These are phyloP conservation scores for Cryptococcus sp. DNA, from an alignment of 1,284 basidiomycete genomes.

Conservation along the genomic window DNA sequence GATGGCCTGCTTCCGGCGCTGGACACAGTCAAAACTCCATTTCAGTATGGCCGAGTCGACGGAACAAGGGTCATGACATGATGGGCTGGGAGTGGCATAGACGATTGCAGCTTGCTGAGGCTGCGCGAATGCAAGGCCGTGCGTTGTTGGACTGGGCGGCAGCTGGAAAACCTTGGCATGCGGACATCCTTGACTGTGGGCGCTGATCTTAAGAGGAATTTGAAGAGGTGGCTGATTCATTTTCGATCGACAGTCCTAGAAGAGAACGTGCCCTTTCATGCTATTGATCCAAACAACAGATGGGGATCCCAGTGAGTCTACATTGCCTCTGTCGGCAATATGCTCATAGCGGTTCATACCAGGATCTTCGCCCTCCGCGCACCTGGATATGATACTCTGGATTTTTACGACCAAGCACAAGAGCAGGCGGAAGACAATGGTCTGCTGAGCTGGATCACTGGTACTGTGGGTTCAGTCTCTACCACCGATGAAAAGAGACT, in stretches of 20 bases:
- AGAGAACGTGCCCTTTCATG: slow-evolving; percentile 38
- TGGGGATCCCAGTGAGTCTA: slow-evolving; percentile 47
- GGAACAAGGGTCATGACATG: slow-evolving; percentile 27
- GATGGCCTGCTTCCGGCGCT: slow-evolving; percentile 33
- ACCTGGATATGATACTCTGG: slow-evolving; percentile 43
- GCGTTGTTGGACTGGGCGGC: slow-evolving; percentile 25
- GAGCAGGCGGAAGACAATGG: slow-evolving; percentile 36
- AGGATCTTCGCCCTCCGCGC: slow-evolving; percentile 48
- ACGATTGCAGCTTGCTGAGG: slow-evolving; percentile 25
- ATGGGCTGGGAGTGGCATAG: slow-evolving; percentile 42
- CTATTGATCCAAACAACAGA: slow-evolving; percentile 35
- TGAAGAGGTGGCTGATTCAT: background rate
- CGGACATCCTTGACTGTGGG: slow-evolving; percentile 30
- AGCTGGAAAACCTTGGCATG: slow-evolving; percentile 22
- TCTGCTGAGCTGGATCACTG: slow-evolving; percentile 44
- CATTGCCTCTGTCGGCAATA: background rate
- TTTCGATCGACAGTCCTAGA: slow-evolving; percentile 11
- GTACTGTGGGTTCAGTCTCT: slow-evolving; percentile 29
- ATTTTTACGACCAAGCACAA: slow-evolving; percentile 39
- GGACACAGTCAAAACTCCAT: slow-evolving; percentile 1
- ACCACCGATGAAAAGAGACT: background rate
- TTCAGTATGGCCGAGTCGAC: slow-evolving; percentile 8
- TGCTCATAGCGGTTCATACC: background rate
- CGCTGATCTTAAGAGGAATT: background rate
- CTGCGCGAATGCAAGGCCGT: slow-evolving; percentile 14